Conservation (phyloP, 2,329 filamentous ascomycete species). For the Berkeleyomyces rouxiae region DNA sequence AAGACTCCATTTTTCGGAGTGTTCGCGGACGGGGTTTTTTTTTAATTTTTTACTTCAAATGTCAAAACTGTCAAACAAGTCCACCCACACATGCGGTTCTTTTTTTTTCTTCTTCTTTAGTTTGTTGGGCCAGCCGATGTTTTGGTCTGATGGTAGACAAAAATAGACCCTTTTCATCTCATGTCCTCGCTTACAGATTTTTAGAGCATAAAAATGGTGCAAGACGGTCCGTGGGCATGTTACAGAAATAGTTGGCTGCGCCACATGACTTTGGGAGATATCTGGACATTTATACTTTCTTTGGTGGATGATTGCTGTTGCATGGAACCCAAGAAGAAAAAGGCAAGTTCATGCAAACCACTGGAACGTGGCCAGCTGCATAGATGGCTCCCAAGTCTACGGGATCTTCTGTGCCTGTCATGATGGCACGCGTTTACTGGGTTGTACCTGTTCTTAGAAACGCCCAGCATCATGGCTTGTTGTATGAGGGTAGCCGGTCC, state of each 20-base stretch:
- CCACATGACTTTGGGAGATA: background rate
- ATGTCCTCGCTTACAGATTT: background rate
- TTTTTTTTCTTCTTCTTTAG: background rate
- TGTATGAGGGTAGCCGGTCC: background rate
- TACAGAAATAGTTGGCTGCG: conserved; percentile 2
- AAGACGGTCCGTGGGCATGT: background rate
- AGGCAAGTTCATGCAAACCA: background rate
- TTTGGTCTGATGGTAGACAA: background rate
- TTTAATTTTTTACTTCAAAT: too few relatives aligned
- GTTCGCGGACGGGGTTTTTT: too few relatives aligned
- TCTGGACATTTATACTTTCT: background rate
- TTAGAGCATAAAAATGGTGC: background rate
- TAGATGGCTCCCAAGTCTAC: background rate
- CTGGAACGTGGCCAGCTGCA: background rate
- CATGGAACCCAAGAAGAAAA: background rate
- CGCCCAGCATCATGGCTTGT: background rate
- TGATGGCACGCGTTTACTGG: background rate
- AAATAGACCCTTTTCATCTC: conserved; percentile 6
- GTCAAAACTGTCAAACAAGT: too few relatives aligned
- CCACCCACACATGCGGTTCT: background rate
- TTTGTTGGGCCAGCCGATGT: background rate
- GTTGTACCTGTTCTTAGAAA: conserved; percentile 3
- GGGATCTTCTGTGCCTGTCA: background rate
- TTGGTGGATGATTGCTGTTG: background rate
- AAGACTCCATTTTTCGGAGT: too few relatives aligned